These are phyloP conservation scores for Pseudomicrostroma phylloplanum DNA, from an alignment of 1,284 basidiomycete species.

Conservation along the genomic window DNA sequence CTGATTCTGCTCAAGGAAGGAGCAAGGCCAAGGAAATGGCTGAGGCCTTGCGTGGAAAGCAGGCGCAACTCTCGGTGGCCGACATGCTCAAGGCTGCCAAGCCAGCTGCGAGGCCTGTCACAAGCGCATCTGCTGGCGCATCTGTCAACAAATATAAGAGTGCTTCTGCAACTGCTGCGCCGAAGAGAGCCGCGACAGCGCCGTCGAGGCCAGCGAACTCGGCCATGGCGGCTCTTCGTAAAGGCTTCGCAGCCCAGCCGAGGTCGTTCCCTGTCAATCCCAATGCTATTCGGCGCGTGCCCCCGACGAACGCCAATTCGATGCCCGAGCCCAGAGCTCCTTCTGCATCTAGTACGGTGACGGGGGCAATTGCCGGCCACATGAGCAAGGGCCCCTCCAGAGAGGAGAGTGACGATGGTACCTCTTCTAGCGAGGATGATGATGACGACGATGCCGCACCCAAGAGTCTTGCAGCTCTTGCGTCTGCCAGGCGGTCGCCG, in stretches of 20 bases:
- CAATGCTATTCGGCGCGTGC: constrained; percentile 16
- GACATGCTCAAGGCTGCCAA: neutral
- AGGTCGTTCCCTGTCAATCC: constrained; percentile 13
- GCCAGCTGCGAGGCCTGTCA: neutral
- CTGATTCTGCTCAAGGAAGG: too few relatives aligned
- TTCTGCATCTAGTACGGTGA: constrained; percentile 35
- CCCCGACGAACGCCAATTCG: constrained; percentile 10
- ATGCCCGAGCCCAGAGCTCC: constrained; percentile 30
- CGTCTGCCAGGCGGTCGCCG: constrained; percentile 46
- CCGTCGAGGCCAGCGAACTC: neutral
- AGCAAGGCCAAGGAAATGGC: too few relatives aligned
- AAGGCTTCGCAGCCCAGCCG: neutral
- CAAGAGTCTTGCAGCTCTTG: constrained; percentile 59
- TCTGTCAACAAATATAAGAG: constrained; percentile 31
- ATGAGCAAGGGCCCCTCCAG: constrained; percentile 3
- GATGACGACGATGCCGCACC: constrained; percentile 56
- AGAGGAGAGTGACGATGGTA: constrained; percentile 1
- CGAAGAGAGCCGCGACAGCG: constrained; percentile 1
- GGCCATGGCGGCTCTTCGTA: neutral
- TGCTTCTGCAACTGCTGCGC: neutral
- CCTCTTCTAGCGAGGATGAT: constrained; percentile 45
- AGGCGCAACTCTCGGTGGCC: neutral
- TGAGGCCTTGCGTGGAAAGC: too few relatives aligned
- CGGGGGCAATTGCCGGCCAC: constrained; percentile 18
- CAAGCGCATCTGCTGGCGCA: constrained; percentile 15